These are phyloP conservation scores for Entomortierella chlamydospora DNA, from an alignment of 192 early-diverging fungal species.

Conservation along the genomic window DNA sequence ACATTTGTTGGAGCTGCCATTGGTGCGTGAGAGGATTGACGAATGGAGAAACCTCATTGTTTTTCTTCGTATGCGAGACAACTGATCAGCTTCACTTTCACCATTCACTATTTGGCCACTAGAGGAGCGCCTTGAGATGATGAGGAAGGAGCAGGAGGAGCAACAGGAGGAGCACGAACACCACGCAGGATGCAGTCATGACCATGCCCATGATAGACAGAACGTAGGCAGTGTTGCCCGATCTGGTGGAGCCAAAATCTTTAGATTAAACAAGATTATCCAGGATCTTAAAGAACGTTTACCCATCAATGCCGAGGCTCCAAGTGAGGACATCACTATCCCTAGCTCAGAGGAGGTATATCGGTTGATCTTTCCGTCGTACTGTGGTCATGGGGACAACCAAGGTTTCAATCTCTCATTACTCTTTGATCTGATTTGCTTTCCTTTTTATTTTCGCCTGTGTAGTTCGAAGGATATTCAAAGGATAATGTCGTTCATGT, in stretches of 20 bases:
- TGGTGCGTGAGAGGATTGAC: neutral
- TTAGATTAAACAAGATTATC: constrained; percentile 61
- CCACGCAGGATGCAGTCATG: constrained; percentile 43
- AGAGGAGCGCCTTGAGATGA: constrained; percentile 45
- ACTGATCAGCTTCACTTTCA: neutral
- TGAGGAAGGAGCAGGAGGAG: constrained; percentile 33
- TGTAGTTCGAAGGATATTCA: constrained; percentile 62
- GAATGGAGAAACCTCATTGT: neutral
- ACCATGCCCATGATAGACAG: constrained; percentile 1
- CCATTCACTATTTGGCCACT: neutral
- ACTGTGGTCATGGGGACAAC: neutral
- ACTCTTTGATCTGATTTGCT: too few relatives aligned
- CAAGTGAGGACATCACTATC: constrained; percentile 59
- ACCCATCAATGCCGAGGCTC: constrained; percentile 66
- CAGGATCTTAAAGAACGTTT: constrained; percentile 61
- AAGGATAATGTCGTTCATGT: constrained; percentile 68
- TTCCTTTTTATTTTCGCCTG: too few relatives aligned
- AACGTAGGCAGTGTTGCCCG: constrained; percentile 24
- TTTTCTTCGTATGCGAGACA: neutral
- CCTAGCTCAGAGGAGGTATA: constrained; percentile 60
- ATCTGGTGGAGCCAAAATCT: constrained; percentile 41
- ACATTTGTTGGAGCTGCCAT: constrained; percentile 51
- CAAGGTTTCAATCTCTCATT: too few relatives aligned
- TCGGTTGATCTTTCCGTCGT: neutral
- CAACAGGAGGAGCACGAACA: constrained; percentile 30